phyloP scores from a whole-genome alignment of 345 rosid genomes.

The Lumnitzera littorea region DNA sequence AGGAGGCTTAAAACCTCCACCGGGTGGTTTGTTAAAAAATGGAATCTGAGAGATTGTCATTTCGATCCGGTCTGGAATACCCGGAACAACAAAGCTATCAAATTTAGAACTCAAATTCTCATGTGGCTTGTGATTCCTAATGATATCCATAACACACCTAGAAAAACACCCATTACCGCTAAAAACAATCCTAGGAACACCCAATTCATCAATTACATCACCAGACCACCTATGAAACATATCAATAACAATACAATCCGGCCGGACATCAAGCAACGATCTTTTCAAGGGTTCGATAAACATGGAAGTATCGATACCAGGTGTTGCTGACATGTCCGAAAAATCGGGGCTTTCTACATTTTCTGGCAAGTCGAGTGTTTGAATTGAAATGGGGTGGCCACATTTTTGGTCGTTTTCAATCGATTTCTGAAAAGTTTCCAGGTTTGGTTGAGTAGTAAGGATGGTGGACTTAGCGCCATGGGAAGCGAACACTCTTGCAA shows the following conservation, averaged over 20 bases:
- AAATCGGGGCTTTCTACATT: slow-evolving; percentile 9
- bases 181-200: slow-evolving; percentile 35
- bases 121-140: slow-evolving; percentile 20
- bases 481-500: slow-evolving; percentile 34
- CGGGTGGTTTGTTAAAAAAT: neutral
- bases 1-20: neutral
- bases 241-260: slow-evolving; percentile 35
- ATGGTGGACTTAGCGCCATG: slow-evolving; percentile 29
- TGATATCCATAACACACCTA: slow-evolving; percentile 15
- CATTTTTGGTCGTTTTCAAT: slow-evolving; percentile 19
- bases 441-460: slow-evolving; percentile 10
- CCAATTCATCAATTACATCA: slow-evolving; percentile 16
- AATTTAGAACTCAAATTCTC: slow-evolving; percentile 28
- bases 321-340: slow-evolving; percentile 26
- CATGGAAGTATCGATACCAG: slow-evolving; percentile 27
- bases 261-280: slow-evolving; percentile 15
- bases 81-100: slow-evolving; percentile 36
- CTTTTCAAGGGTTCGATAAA: slow-evolving; percentile 23
- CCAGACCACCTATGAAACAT: slow-evolving; percentile 30
- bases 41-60: slow-evolving; percentile 42
- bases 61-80: slow-evolving; percentile 33
- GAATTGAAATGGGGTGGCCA: slow-evolving; percentile 23
- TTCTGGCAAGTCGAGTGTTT: slow-evolving; percentile 15
- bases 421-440: slow-evolving; percentile 15
- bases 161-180: slow-evolving; percentile 34